Evolutionary conservation across 306 rosid species (phyloP), one percentile per base, ranked within the genome.

Genomic region (Crataegus laevigata): DNA sequence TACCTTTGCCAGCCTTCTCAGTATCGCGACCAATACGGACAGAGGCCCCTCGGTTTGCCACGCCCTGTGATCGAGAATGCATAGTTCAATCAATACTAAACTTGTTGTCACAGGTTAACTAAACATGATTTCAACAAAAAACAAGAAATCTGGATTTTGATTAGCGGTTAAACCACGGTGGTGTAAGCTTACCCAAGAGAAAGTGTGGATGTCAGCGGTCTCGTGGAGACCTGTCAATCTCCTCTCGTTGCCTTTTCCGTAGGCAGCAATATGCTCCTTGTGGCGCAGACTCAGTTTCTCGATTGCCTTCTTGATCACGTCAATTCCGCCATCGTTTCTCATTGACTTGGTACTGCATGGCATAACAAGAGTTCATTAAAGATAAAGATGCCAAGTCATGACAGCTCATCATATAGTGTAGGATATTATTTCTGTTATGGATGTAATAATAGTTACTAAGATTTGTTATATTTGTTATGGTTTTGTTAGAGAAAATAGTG

Each of bases 221-320:
- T 87, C 90, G n/a, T 84, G 88, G 66, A 66, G 88, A 43, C 90
- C 90, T 1, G 90, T 87, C 84, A 87, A 77, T 75, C 90, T 84
- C 83, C 88, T 84, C 66, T 87, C 90, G 54, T 84, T 87, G 79
- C 88, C 90, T 73, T 87, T 80, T 34, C 90, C 90, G 67, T 84
- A 87, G 14, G 86, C 83, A 66, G 88, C 64, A 21, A 87, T 87
- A 81, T 87, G 90, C 32, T 82, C 81, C 80, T 81, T 79, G 74
- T 87, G 90, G 30, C 84, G 84, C 77, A 52, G n/a, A 2, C 80
- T 68, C 45, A 87, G 66, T 42, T 82, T 87, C 18, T 87, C 88
- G 19, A 87, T 84, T 0, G 90, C 88, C 81, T 84, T 87, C 77
- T 87, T 87, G 64, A 87, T 87, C 73, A 77, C 83, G 3, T 84